A percentile compares a stretch with the other conserved stretches of the same genome.
Evolutionary conservation across 2,329 filamentous ascomycete genomes (phyloP).

Genomic region (Aspergillus felis): DNA sequence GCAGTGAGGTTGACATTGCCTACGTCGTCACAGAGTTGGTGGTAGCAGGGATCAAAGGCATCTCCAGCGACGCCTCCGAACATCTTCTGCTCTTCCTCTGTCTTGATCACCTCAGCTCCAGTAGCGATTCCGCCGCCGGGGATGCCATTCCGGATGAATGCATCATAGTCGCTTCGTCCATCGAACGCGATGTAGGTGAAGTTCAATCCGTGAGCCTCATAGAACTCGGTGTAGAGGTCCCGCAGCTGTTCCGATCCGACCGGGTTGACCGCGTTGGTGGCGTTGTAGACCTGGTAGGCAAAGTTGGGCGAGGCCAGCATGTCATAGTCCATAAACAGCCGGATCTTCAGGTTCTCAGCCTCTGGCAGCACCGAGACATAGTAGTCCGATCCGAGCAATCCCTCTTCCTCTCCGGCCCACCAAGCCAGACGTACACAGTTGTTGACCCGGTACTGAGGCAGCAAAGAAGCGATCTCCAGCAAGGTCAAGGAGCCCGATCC

Average conservation of each 20-base stretch:
- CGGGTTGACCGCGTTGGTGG: slow-evolving; percentile 52
- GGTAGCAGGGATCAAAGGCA: slow-evolving; percentile 55
- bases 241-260: slow-evolving; percentile 65
- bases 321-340: slow-evolving; percentile 66
- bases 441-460: slow-evolving; percentile 68
- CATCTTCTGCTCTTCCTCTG: slow-evolving; percentile 57
- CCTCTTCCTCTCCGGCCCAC: slow-evolving; percentile 62
- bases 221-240: slow-evolving; percentile 65
- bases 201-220: slow-evolving; percentile 58
- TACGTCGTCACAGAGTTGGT: slow-evolving; percentile 49
- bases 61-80: slow-evolving; percentile 66
- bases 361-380: slow-evolving; percentile 49
- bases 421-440: slow-evolving; percentile 65
- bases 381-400: slow-evolving; percentile 56
- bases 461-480: slow-evolving; percentile 55
- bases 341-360: slow-evolving; percentile 54
- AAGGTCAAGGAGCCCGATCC: slow-evolving; percentile 62
- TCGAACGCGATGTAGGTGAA: slow-evolving; percentile 72
- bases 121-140: slow-evolving; percentile 72
- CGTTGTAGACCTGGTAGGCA: slow-evolving; percentile 53
- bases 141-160: slow-evolving; percentile 69
- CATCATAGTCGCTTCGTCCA: slow-evolving; percentile 74
- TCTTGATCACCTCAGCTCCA: slow-evolving; percentile 74
- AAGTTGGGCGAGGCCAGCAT: slow-evolving; percentile 64
- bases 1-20: slow-evolving; percentile 52